A percentile compares a stretch with the other conserved stretches of the same genome.
Evolutionary conservation across 108 stramenopile species (phyloP).

Genomic region (Fistulifera pelliculosa): DNA sequence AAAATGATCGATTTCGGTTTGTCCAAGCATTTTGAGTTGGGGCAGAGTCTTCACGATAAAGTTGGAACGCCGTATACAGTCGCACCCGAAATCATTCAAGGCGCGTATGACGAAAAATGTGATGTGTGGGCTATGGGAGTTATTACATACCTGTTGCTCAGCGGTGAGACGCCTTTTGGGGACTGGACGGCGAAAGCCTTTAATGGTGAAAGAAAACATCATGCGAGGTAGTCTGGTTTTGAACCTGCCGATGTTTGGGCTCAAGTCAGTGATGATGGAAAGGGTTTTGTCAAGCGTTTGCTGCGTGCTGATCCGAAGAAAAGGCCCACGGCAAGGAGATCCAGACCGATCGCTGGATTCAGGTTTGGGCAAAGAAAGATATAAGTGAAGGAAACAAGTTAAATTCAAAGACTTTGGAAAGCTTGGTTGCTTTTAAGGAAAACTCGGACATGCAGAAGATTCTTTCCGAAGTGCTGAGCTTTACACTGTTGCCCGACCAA

Average conservation of each 20-base stretch:
- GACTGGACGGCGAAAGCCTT: slow-evolving; percentile 50
- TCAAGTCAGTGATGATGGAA: slow-evolving; percentile 53
- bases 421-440: slow-evolving; percentile 65
- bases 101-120: slow-evolving; percentile 67
- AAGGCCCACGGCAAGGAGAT: slow-evolving; percentile 64
- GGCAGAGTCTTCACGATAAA: slow-evolving; percentile 54
- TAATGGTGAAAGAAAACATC: slow-evolving; percentile 16
- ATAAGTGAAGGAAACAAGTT: slow-evolving; percentile 26
- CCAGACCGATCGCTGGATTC: slow-evolving; percentile 61
- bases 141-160: slow-evolving; percentile 75
- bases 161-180: slow-evolving; percentile 87
- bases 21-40: slow-evolving; percentile 65
- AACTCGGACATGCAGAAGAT: slow-evolving; percentile 73
- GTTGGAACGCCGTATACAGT: slow-evolving; percentile 87
- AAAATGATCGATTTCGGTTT: slow-evolving; percentile 87
- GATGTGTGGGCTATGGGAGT: slow-evolving; percentile 89
- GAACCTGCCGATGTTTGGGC: slow-evolving; percentile 72
- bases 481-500: slow-evolving; percentile 76
- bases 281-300: slow-evolving; percentile 53
- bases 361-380: slow-evolving; percentile 31
- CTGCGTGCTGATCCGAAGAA: slow-evolving; percentile 47
- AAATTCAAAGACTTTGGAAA: slow-evolving; percentile 51
- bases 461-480: slow-evolving; percentile 72
- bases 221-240: slow-evolving; percentile 20
- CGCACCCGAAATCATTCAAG: slow-evolving; percentile 82